Percentiles rank a stretch among this genome's conserved stretches.
phyloP scores from a whole-genome alignment of 805 yeast species.

The Metschnikowia borealis region DNA sequence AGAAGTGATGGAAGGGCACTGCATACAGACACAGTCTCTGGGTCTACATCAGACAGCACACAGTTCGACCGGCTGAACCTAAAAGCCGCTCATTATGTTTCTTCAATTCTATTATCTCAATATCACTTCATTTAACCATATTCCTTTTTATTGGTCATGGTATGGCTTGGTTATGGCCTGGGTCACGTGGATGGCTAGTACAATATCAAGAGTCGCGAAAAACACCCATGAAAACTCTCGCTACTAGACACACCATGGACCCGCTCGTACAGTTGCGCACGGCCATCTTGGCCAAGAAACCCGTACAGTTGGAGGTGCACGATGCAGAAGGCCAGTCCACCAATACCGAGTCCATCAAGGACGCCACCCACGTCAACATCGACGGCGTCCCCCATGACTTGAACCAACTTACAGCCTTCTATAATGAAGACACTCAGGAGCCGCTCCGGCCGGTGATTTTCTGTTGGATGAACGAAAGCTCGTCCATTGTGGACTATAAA shows the following conservation, averaged over 20 bases:
- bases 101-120: too few relatives aligned
- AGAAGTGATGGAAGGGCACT: too few relatives aligned
- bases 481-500: conserved; percentile 78
- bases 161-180: too few relatives aligned
- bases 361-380: conserved; percentile 33
- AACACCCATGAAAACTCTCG: conserved; percentile 1
- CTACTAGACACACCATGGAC: conserved; percentile 11
- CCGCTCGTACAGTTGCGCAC: conserved; percentile 26
- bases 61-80: too few relatives aligned
- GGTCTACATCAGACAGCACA: too few relatives aligned
- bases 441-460: conserved; percentile 61
- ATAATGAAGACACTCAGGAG: conserved; percentile 46
- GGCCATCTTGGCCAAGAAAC: conserved; percentile 21
- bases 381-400: conserved; percentile 31
- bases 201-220: conserved; percentile 1
- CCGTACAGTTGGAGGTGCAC: conserved; percentile 21
- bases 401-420: conserved; percentile 50
- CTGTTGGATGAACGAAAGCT: conserved; percentile 73
- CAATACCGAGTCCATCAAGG: conserved; percentile 24
- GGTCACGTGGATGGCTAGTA: background rate
- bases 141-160: too few relatives aligned
- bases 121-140: too few relatives aligned
- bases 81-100: too few relatives aligned
- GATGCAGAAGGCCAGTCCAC: conserved; percentile 10
- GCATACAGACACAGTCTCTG: too few relatives aligned